Conservation (phyloP, 495 filamentous ascomycete species). For the Podospora fimiseda region DNA sequence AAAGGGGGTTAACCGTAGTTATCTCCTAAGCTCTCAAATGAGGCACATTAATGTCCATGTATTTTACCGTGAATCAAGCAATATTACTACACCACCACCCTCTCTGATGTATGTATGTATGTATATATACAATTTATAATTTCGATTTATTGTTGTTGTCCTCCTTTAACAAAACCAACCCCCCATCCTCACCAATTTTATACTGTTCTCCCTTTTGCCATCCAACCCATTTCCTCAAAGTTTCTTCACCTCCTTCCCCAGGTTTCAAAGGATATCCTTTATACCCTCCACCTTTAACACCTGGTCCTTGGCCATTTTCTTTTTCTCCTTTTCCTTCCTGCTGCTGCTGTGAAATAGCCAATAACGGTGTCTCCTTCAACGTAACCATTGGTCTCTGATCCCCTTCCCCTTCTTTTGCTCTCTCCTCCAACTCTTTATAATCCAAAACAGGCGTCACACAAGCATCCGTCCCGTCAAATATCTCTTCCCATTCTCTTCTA, state of each 20-base stretch:
- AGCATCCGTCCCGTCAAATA: slow-evolving; percentile 87
- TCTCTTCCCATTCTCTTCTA: slow-evolving; percentile 70
- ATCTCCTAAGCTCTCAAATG: no score
- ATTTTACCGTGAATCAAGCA: no score
- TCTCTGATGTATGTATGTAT: no score
- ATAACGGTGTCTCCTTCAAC: slow-evolving; percentile 57
- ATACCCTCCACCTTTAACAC: slow-evolving; percentile 58
- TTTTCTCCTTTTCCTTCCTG: slow-evolving; percentile 25
- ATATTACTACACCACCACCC: no score
- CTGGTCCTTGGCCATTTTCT: slow-evolving; percentile 41
- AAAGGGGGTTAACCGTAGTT: no score
- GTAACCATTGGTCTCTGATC: slow-evolving; percentile 73
- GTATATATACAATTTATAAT: no score
- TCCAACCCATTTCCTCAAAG: slow-evolving; percentile 67
- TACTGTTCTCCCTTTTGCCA: slow-evolving; percentile 70
- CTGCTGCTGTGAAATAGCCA: slow-evolving; percentile 36
- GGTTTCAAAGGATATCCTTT: slow-evolving; percentile 50
- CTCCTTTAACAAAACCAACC: slow-evolving; percentile 43
- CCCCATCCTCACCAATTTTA: slow-evolving; percentile 54
- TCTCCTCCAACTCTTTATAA: slow-evolving; percentile 59
- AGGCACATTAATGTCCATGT: no score
- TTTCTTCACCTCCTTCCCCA: slow-evolving; percentile 64
- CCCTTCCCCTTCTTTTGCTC: slow-evolving; percentile 47
- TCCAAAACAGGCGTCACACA: slow-evolving; percentile 84
- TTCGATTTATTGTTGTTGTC: no score